phyloP scores from a whole-genome alignment of 2,329 filamentous ascomycete species.

The Exophiala lecanii-corni region DNA sequence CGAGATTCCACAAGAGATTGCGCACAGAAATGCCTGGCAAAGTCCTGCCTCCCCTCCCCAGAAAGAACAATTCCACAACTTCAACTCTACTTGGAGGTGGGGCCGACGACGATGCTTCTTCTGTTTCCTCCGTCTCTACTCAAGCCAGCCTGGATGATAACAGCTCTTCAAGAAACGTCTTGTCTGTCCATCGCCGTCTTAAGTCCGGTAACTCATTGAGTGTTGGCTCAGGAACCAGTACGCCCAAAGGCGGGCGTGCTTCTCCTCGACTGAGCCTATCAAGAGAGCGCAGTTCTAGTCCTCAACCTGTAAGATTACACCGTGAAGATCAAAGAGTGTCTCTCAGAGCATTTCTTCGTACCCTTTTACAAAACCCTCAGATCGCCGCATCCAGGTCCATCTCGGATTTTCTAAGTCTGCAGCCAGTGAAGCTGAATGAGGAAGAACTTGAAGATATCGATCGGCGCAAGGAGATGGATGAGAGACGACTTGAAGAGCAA shows the following conservation, averaged over 20 bases:
- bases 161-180: constrained; percentile 30
- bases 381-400: constrained; percentile 80
- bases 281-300: constrained; percentile 20
- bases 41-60: constrained; percentile 76
- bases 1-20: constrained; percentile 70
- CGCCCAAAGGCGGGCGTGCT: constrained; percentile 17
- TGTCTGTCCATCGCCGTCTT: constrained; percentile 16
- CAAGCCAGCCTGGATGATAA: constrained; percentile 45
- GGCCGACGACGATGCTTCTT: constrained; percentile 72
- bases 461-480: constrained; percentile 75
- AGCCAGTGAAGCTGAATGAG: constrained; percentile 70
- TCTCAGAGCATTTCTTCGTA: constrained; percentile 82
- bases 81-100: constrained; percentile 54
- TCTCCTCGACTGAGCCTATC: constrained; percentile 18
- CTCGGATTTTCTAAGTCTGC: constrained; percentile 70
- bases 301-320: constrained; percentile 60
- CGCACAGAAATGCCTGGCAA: constrained; percentile 86
- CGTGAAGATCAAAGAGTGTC: constrained; percentile 89
- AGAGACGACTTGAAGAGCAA: constrained; percentile 86
- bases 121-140: constrained; percentile 75
- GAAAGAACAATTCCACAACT: constrained; percentile 83
- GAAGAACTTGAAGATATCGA: constrained; percentile 80
- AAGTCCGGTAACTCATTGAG: constrained; percentile 22
- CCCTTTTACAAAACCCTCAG: constrained; percentile 75
- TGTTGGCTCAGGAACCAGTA: constrained; percentile 7